phyloP scores from a whole-genome alignment of 768 basidiomycete species.

The Boletus subparvulus region DNA sequence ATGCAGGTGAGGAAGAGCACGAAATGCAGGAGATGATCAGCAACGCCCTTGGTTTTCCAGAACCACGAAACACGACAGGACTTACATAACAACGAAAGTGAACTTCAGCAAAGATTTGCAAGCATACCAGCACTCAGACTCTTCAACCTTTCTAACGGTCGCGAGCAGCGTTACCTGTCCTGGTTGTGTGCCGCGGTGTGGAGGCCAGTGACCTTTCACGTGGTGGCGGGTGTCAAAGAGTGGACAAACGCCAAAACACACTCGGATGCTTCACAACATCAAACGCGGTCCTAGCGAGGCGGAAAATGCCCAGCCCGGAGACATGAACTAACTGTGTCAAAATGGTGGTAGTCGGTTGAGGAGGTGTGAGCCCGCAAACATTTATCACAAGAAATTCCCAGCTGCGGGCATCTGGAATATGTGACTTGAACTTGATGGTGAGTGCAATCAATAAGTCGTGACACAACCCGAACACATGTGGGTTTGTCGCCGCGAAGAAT shows the following conservation, averaged over 20 bases:
- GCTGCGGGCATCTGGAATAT: background rate
- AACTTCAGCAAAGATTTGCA: constrained; percentile 26
- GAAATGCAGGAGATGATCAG: constrained; percentile 23
- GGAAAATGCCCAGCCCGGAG: constrained; percentile 13
- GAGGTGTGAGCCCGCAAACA: constrained; percentile 19
- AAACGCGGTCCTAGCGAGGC: constrained; percentile 21
- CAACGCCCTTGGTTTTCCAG: constrained; percentile 17
- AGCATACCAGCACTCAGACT: constrained; percentile 34
- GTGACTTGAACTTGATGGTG: constrained; percentile 3
- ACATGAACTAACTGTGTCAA: constrained; percentile 21
- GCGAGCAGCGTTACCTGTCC: constrained; percentile 14
- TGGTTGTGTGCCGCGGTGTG: constrained; percentile 24
- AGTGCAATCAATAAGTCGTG: constrained; percentile 7
- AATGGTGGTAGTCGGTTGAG: constrained; percentile 23
- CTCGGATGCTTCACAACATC: constrained; percentile 30
- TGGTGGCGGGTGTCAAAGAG: constrained; percentile 32
- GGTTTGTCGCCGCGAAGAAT: background rate
- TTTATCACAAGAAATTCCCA: constrained; percentile 33
- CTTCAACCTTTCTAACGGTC: constrained; percentile 24
- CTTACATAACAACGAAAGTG: constrained; percentile 36
- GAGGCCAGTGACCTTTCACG: constrained; percentile 26
- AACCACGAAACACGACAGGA: constrained; percentile 27
- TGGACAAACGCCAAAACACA: constrained; percentile 26
- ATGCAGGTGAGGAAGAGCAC: constrained; percentile 20
- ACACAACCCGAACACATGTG: background rate